Conservation (phyloP, 164 flowering plant species). For the Magnolia sinica region DNA sequence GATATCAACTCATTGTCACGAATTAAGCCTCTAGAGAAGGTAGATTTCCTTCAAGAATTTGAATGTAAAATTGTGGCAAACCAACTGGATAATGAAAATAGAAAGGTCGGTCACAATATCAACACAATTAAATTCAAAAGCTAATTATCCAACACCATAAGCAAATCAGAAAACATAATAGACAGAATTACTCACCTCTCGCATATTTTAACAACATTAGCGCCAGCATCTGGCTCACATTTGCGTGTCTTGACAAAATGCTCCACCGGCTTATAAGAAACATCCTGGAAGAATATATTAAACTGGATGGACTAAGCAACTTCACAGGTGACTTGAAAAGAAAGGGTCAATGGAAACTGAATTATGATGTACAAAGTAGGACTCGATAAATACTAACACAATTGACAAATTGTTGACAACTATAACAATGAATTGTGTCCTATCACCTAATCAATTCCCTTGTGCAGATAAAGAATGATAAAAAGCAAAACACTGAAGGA, state of each 20-base stretch:
- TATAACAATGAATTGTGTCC: background rate
- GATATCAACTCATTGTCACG: background rate
- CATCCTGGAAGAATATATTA: slow-evolving; percentile 50
- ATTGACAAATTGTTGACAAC: background rate
- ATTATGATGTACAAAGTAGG: background rate
- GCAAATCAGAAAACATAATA: background rate
- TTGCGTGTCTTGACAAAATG: slow-evolving; percentile 66
- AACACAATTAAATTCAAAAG: background rate
- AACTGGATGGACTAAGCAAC: background rate
- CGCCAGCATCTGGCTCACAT: slow-evolving; percentile 78
- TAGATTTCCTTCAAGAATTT: too few species aligned
- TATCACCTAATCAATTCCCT: background rate
- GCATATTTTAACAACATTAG: slow-evolving; percentile 62
- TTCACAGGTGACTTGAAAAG: background rate
- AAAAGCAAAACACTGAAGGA: background rate
- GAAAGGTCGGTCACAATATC: background rate
- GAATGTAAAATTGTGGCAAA: background rate
- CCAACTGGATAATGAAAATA: background rate
- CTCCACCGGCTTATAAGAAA: slow-evolving; percentile 79
- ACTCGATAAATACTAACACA: background rate
- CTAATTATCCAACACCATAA: slow-evolving; percentile 1
- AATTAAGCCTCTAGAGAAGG: background rate
- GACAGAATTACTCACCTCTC: slow-evolving; percentile 55
- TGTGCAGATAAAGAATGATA: background rate
- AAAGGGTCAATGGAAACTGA: background rate